Conservation (phyloP, 257 asterid species). For the Voacanga thouarsii region DNA sequence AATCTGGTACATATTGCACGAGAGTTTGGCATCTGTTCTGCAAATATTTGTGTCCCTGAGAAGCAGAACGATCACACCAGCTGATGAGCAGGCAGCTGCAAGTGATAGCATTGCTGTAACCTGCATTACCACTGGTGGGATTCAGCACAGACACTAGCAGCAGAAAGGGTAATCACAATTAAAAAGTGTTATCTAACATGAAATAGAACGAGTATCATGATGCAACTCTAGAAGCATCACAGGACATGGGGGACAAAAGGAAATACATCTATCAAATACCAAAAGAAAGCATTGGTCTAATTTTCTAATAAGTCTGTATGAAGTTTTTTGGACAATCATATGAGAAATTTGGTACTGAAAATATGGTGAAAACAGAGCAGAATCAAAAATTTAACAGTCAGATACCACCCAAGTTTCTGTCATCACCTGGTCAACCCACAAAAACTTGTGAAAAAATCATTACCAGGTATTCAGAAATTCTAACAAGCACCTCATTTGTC, state of each 20-base stretch:
- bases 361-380: not conserved
- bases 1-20: slow-evolving; percentile 67
- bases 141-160: not conserved
- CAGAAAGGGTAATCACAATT: not conserved
- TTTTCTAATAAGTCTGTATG: not conserved
- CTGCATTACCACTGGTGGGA: slow-evolving; percentile 31
- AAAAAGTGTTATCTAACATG: not conserved
- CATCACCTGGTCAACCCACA: not conserved
- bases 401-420: not conserved
- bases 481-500: not conserved
- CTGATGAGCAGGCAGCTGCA: slow-evolving; percentile 91
- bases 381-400: not conserved
- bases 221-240: not conserved
- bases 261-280: not conserved
- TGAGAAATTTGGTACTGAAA: not conserved
- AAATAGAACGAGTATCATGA: not conserved
- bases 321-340: not conserved
- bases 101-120: slow-evolving; percentile 80
- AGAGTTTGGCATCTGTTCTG: slow-evolving; percentile 30
- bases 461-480: not conserved
- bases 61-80: slow-evolving; percentile 72
- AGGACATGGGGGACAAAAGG: not conserved
- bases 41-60: slow-evolving; percentile 59
- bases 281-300: not conserved
- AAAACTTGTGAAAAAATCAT: not conserved